Evolutionary conservation across 306 rosid genomes (phyloP).

Genomic region (Quercus alba): DNA sequence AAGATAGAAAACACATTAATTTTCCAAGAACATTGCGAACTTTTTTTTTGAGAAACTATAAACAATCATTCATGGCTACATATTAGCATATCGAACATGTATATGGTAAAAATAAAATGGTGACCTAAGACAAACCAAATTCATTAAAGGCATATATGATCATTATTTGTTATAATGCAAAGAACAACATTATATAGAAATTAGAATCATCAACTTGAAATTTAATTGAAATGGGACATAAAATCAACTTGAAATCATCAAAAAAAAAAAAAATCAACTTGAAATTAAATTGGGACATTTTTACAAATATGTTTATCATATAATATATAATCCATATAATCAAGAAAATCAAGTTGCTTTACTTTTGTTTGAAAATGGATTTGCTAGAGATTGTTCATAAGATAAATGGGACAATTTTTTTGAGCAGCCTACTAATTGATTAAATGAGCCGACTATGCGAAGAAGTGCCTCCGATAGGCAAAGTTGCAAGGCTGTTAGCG

Average conservation of each 20-base stretch:
- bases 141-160: too few relatives aligned
- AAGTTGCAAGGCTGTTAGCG: constrained; percentile 2
- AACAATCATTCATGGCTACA: too few relatives aligned
- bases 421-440: too few relatives aligned
- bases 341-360: neutral
- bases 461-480: constrained; percentile 2
- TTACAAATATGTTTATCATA: neutral
- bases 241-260: too few relatives aligned
- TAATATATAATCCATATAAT: neutral
- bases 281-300: neutral
- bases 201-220: neutral
- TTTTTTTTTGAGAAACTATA: too few relatives aligned
- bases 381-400: neutral
- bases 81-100: too few relatives aligned
- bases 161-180: too few relatives aligned
- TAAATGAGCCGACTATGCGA: neutral
- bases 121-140: too few relatives aligned
- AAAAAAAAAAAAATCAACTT: neutral
- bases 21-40: too few relatives aligned
- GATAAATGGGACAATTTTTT: neutral
- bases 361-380: neutral
- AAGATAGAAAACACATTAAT: too few relatives aligned
- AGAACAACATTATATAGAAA: neutral
- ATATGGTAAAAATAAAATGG: too few relatives aligned
- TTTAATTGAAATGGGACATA: neutral